These are phyloP conservation scores for Acacia pycnantha DNA, from an alignment of 331 rosid species.

Conservation along the genomic window DNA sequence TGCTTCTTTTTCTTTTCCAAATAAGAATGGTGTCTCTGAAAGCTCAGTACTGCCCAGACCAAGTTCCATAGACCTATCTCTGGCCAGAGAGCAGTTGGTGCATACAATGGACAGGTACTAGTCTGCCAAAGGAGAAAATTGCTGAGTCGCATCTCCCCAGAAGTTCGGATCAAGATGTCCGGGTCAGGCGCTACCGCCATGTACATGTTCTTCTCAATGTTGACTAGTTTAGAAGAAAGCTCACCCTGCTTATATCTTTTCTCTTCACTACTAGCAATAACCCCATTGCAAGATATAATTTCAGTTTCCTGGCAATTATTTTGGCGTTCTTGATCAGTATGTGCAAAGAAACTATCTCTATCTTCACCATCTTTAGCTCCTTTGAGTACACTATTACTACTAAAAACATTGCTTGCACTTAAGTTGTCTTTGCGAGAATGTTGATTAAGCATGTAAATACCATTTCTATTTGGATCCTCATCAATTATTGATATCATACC, in stretches of 20 bases:
- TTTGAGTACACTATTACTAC: background rate
- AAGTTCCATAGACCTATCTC: conserved; percentile 48
- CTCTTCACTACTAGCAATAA: conserved; percentile 5
- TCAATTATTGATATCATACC: conserved; percentile 17
- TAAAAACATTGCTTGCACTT: conserved; percentile 8
- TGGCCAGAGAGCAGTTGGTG: conserved; percentile 57
- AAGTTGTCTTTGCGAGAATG: conserved; percentile 20
- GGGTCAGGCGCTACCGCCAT: conserved; percentile 62
- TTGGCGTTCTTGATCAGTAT: background rate
- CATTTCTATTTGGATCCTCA: conserved; percentile 29
- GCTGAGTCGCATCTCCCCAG: conserved; percentile 53
- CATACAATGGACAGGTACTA: conserved; percentile 47
- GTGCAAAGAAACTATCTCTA: conserved; percentile 16
- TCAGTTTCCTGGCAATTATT: conserved; percentile 17
- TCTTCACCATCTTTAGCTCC: conserved; percentile 18
- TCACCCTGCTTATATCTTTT: background rate
- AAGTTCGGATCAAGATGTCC: conserved; percentile 47
- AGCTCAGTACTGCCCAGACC: conserved; percentile 47
- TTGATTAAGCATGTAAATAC: conserved; percentile 23
- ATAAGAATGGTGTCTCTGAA: conserved; percentile 44
- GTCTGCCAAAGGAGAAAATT: conserved; percentile 69
- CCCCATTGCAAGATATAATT: conserved; percentile 27
- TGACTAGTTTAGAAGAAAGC: conserved; percentile 37
- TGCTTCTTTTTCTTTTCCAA: conserved; percentile 40
- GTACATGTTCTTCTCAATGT: conserved; percentile 48